Base-by-base conservation (phyloP, 352 stramenopile genomes). In the Globisporangium splendens region DNA sequence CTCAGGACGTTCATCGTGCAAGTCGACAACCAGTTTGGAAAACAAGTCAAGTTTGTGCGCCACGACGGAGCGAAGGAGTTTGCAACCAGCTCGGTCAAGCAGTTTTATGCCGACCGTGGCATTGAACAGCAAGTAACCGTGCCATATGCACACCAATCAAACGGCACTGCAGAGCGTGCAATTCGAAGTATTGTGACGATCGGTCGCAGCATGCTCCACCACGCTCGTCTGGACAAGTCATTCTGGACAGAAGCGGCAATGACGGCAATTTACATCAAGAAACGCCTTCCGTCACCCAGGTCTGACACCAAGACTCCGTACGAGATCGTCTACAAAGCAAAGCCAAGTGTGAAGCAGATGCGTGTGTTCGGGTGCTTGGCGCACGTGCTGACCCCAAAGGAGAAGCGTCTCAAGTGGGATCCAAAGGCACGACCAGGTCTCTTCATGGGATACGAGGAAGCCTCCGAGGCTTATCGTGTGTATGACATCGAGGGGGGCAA, bases 121-220 rank as follows among this genome's bases (percentile, higher is more conserved):
- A n/a, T n/a, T n/a, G n/a, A n/a, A n/a, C n/a, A n/a, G n/a, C n/a
- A n/a, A n/a, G n/a, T n/a, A n/a, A n/a, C 59, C 15, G 35, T 68
- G 0, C 59, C 63, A 10, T 65, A 73, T 47, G 68, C 56, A 14
- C 67, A 63, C 2, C 67, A 70, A 42, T 66, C 72, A 55, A 71
- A 74, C 53, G 58, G 66, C 0, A 43, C 72, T 1, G 65, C 69
- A 14, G 66, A 77, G 48, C 41, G 66, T 8, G 63, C 67, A 53
- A 72, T 72, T 35, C 54, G 62, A 0, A 70, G 56, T 0, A 56
- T 70, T 10, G 64, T 72, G 39, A 57, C 66, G 21, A 62, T n/a
- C n/a, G n/a, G n/a, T n/a, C n/a, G n/a, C n/a, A n/a, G n/a, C n/a
- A n/a, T n/a, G n/a, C n/a, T n/a, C 54, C 12, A 59, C 59, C 15